These are phyloP conservation scores for Candida oleophila DNA, from an alignment of 805 yeast species.

Conservation along the genomic window DNA sequence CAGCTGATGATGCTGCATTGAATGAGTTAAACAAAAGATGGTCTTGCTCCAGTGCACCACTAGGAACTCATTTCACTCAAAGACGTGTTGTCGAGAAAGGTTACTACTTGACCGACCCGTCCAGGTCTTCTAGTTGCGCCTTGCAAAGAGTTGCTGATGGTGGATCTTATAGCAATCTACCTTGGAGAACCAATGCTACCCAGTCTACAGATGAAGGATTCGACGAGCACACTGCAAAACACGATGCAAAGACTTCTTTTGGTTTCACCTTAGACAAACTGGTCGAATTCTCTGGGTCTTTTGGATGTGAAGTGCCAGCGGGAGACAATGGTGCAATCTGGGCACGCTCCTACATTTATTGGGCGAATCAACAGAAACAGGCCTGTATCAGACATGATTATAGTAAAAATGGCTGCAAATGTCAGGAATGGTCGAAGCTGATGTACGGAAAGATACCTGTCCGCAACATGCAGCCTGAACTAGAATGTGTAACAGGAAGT, in stretches of 20 bases:
- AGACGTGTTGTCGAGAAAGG: neutral
- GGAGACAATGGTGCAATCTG: neutral
- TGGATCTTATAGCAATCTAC: neutral
- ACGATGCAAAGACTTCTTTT: neutral
- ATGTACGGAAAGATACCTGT: neutral
- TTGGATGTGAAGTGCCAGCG: neutral
- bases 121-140: neutral
- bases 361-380: neutral
- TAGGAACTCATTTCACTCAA: neutral
- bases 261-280: neutral
- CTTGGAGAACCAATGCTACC: neutral
- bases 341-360: neutral
- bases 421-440: neutral
- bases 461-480: neutral
- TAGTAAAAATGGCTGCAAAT: neutral
- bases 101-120: neutral
- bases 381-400: neutral
- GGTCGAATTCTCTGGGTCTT: neutral
- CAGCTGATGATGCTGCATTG: neutral
- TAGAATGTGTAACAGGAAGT: neutral
- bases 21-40: neutral
- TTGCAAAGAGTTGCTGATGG: neutral
- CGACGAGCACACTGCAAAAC: neutral
- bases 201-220: neutral
- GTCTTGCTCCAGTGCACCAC: neutral